Evolutionary conservation across 257 asterid species (phyloP), one percentile per base, ranked within the genome.

Genomic region (Solanum pennellii): DNA sequence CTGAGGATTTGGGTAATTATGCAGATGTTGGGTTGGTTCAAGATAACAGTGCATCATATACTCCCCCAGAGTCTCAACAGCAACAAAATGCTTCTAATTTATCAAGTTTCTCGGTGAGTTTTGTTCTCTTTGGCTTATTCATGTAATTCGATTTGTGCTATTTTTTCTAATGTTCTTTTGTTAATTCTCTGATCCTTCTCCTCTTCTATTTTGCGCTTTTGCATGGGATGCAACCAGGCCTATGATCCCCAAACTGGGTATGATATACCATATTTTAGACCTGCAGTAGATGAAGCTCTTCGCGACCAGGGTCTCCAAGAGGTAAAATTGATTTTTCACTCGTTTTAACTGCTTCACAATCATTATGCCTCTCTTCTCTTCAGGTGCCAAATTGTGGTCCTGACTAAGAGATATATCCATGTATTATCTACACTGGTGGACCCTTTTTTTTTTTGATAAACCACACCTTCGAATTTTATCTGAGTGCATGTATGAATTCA

Each of bases 221-320:
- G 85, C 44, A 80, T 80, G 84, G 79, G 87, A 47, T 91, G 49
- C 76, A 35, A 90, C 89, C 96, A 97, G 98, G 91, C 95, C 66
- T 96, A 97, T 88, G 99, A 96, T 86, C 94, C 96, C 37, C 99
- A 94, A 88, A 91, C 93, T 83, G 94, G 95, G 86, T 97, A 95
- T 90, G 98, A 96, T 74, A 91, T 93, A 84, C 91, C 99, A 20
- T 97, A 97, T 89, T 96, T 95, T 88, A 94, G 91, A 90, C 95
- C 98, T 33, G 86, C 93, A 88, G 93, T 90, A 89, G 99, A 96
- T 89, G 99, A 95, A 88, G 90, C 95, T 85, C 92, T 90, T 68
- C 92, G 94, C 42, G 97, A 94, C 83, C 90, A 94, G 45, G 96
- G 96, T 83, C 90, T 96, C 33, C 98, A 94, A 91, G 98, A 95